Base-by-base conservation (phyloP, 1,284 basidiomycete species). In the Lentinus polychrous region DNA sequence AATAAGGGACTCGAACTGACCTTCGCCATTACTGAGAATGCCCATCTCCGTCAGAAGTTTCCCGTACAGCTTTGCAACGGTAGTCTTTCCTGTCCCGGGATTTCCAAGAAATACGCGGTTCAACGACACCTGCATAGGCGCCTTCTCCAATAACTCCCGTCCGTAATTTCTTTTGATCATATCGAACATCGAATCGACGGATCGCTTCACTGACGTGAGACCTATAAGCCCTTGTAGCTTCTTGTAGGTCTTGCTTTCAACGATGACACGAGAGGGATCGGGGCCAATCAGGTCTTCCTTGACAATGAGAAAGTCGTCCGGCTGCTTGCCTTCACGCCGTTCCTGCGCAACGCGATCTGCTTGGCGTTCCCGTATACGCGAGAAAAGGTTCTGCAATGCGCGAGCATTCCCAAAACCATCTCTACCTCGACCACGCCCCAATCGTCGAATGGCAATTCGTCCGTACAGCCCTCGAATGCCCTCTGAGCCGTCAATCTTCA, bases 71-170 rank as follows among this genome's bases (percentile, higher is more conserved):
- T 76, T 76, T 2, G 79, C 81, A 0, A 85, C 81, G 0, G 81
- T 77, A 2, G 81, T 84, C 57, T 84, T 84, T 0, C 82, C 82
- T 1, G 82, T 84, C 1, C 81, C 81, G 1, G 82, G 83, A 1
- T 73, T 75, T 1, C 81, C 82, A 11, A 81, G 57, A 58, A 84
- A 82, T 0, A 80, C 76, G 14, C 78, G 72, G 51, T 84, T 84
- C 48, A 85, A 69, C 8, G 79, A 77, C 4, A 79, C 54, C 48
- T 71, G 62, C 11, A 79, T 46, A 0, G 78, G 79, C 45, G 74
- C 66, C 54, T 71, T 66, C 59, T 83, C 82, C 32, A 52, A 46
- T 15, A 85, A 58, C 57, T 85, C 82, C 8, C 82, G 74, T 8
- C 70, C 51, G 54, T 83, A 85, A 53, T 85, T 85, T 3, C 62